Conservation (phyloP, 2,329 filamentous ascomycete genomes). For the Fonsecaea multimorphosa region DNA sequence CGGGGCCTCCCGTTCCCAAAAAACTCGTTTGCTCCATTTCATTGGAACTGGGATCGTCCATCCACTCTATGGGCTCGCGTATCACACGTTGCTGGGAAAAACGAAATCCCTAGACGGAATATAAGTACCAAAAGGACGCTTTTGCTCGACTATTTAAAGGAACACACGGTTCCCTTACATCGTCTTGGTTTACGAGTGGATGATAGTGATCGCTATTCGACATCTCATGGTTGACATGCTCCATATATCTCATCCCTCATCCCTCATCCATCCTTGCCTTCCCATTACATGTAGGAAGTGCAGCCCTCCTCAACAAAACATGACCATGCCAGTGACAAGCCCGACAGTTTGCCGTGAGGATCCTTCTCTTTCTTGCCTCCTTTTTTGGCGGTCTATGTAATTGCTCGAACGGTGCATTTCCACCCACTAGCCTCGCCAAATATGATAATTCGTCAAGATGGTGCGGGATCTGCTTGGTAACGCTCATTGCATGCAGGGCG, state of each 20-base stretch:
- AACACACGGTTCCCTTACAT: too few species aligned
- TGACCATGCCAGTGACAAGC: conserved; percentile 8
- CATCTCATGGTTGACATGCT: not conserved
- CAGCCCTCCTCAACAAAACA: not conserved
- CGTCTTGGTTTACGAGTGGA: not conserved
- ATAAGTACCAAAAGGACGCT: not conserved
- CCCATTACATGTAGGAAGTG: not conserved
- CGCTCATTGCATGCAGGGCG: conserved; percentile 8
- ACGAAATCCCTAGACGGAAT: not conserved
- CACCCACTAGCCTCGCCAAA: not conserved
- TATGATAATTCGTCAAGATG: conserved; percentile 6
- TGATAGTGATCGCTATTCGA: not conserved
- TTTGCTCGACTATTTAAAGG: not conserved
- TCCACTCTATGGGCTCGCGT: not conserved
- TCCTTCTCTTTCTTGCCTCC: not conserved
- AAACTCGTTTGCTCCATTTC: not conserved
- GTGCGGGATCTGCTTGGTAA: conserved; percentile 1
- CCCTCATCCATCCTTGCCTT: not conserved
- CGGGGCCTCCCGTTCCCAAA: not conserved
- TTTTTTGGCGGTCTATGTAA: conserved; percentile 12
- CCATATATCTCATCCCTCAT: not conserved
- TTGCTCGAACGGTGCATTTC: not conserved
- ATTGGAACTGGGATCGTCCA: not conserved
- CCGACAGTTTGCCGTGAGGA: conserved; percentile 13
- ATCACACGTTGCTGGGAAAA: not conserved